Conservation (phyloP, 1,284 basidiomycete species). For the Phaffia rhodozyma region DNA sequence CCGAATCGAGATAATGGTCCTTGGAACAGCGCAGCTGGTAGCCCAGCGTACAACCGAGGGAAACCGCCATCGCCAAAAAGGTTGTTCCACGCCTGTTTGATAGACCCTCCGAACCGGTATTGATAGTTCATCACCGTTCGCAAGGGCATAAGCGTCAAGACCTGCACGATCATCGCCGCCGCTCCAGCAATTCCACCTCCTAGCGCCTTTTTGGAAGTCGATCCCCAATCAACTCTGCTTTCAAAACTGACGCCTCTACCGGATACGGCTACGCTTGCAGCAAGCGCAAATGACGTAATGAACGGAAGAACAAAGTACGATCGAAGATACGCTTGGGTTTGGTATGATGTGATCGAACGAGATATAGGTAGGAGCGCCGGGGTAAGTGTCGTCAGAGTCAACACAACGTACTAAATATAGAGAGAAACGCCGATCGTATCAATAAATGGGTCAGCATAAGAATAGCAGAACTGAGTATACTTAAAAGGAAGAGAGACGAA, state of each 20-base stretch:
- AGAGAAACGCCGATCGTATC: background rate
- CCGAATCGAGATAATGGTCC: slow-evolving; percentile 52
- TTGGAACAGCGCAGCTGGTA: slow-evolving; percentile 55
- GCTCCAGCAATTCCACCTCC: slow-evolving; percentile 79
- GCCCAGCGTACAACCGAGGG: slow-evolving; percentile 54
- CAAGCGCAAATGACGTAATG: slow-evolving; percentile 27
- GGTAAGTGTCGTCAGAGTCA: slow-evolving; percentile 26
- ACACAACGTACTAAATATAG: slow-evolving; percentile 26
- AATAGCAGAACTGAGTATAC: slow-evolving; percentile 20
- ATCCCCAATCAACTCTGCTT: slow-evolving; percentile 57
- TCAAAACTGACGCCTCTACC: slow-evolving; percentile 30
- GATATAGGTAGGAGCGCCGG: slow-evolving; percentile 22
- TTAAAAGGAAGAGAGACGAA: slow-evolving; percentile 12
- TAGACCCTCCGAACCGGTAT: slow-evolving; percentile 55
- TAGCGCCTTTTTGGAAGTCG: slow-evolving; percentile 61
- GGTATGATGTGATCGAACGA: background rate
- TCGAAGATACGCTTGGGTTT: slow-evolving; percentile 19
- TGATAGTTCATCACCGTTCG: slow-evolving; percentile 85
- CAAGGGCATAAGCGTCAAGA: slow-evolving; percentile 58
- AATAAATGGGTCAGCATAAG: slow-evolving; percentile 1
- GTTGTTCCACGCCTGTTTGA: slow-evolving; percentile 50
- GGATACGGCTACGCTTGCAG: slow-evolving; percentile 26
- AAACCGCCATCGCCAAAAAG: slow-evolving; percentile 68
- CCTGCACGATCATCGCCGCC: slow-evolving; percentile 75
- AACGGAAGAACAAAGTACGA: slow-evolving; percentile 23